phyloP scores from a whole-genome alignment of 768 basidiomycete species.

The Exidia glandulosa region DNA sequence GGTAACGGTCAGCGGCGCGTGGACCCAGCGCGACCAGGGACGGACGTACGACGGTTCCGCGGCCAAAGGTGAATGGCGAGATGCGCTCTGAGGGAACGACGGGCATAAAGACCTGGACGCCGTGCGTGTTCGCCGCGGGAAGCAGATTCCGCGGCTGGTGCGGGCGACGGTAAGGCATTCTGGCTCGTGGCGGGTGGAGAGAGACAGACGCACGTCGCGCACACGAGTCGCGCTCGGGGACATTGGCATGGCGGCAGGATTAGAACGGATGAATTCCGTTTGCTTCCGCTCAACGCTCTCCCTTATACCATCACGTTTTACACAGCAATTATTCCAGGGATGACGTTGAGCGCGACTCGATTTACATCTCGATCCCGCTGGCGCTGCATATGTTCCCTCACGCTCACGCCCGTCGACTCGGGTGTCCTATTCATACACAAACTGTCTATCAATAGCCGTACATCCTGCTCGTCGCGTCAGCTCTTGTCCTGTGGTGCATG shows the following conservation, averaged over 20 bases:
- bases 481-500: no score
- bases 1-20: neutral
- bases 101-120: neutral
- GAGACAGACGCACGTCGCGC: neutral
- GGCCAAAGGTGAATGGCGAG: conserved; percentile 25
- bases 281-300: no score
- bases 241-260: neutral
- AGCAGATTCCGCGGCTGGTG: neutral
- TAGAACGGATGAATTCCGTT: no score
- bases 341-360: no score
- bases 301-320: no score
- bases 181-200: neutral
- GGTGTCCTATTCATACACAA: no score
- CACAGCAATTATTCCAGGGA: no score
- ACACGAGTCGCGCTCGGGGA: neutral
- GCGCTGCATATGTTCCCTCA: no score
- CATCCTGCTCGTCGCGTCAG: no score
- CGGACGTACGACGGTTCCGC: conserved; percentile 32
- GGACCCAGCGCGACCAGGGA: neutral
- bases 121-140: neutral
- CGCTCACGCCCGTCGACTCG: no score
- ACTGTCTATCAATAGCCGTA: no score
- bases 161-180: neutral
- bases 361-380: no score
- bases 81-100: neutral